Evolutionary conservation across 2,329 filamentous ascomycete genomes (phyloP).

Genomic region (Exophiala lecanii-corni): DNA sequence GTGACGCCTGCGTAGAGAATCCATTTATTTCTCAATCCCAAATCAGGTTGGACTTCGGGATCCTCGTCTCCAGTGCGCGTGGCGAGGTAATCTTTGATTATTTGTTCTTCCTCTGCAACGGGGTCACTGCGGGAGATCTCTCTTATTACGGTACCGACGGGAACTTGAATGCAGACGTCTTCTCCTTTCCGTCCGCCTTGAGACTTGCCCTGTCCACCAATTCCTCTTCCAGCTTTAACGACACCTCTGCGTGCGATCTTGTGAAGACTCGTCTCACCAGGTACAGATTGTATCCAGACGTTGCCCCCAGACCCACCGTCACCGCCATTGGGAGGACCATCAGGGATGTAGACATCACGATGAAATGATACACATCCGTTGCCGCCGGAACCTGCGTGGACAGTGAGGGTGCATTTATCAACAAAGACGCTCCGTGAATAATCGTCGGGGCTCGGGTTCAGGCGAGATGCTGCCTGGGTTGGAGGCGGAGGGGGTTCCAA

Average conservation of each 20-base stretch:
- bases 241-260: conserved; percentile 77
- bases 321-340: conserved; percentile 90
- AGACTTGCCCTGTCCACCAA: conserved; percentile 45
- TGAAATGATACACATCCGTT: conserved; percentile 93
- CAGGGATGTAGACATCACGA: conserved; percentile 80
- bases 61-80: conserved; percentile 12
- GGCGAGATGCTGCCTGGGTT: conserved; percentile 39
- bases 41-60: conserved; percentile 36
- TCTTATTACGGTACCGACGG: conserved; percentile 83
- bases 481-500: conserved; percentile 20
- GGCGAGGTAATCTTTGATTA: conserved; percentile 29
- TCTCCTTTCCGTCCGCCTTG: conserved; percentile 70
- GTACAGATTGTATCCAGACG: conserved; percentile 88
- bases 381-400: conserved; percentile 77
- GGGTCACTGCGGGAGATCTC: conserved; percentile 79
- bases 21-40: conserved; percentile 60
- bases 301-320: conserved; percentile 90
- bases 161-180: conserved; percentile 83
- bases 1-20: conserved; percentile 73
- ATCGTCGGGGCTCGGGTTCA: conserved; percentile 79
- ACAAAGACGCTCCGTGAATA: conserved; percentile 79
- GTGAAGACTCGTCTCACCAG: conserved; percentile 86
- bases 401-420: conserved; percentile 73
- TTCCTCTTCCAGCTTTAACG: conserved; percentile 42
- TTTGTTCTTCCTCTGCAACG: conserved; percentile 59